phyloP scores from a whole-genome alignment of 225 moss, liverwort and hornwort species.

The Marchantia polymorpha region DNA sequence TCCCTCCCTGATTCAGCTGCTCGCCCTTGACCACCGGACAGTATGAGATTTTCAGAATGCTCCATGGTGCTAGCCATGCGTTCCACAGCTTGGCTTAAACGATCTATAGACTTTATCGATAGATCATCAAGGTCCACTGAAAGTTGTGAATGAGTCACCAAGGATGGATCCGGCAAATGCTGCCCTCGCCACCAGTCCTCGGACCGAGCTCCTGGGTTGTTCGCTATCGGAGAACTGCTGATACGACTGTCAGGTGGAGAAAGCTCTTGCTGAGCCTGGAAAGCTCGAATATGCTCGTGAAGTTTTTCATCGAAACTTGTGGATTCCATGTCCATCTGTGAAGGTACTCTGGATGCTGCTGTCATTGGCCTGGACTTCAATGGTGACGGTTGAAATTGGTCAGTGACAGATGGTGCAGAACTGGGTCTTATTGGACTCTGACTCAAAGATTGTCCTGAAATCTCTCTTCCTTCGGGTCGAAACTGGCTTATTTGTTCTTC shows the following conservation, averaged over 20 bases:
- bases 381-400: conserved; percentile 14
- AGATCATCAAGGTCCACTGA: not conserved
- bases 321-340: not conserved
- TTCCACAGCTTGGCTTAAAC: conserved; percentile 2
- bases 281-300: conserved; percentile 7
- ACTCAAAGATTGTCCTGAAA: not conserved
- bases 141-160: not conserved
- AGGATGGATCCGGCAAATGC: conserved; percentile 10
- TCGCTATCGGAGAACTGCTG: conserved; percentile 3
- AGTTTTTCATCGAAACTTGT: conserved; percentile 3
- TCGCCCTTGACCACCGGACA: not conserved
- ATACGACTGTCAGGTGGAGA: conserved; percentile 8
- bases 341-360: not conserved
- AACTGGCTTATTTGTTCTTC: not conserved
- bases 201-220: not conserved
- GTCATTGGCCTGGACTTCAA: conserved; percentile 13
- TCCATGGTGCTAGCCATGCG: not conserved
- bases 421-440: conserved; percentile 3
- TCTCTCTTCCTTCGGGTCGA: not conserved
- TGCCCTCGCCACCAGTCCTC: not conserved
- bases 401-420: not conserved
- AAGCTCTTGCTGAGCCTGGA: conserved; percentile 5
- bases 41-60: not conserved
- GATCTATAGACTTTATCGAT: not conserved
- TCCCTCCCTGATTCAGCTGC: not conserved